These are phyloP conservation scores for Mycena latifolia DNA, from an alignment of 768 basidiomycete genomes.

Conservation along the genomic window DNA sequence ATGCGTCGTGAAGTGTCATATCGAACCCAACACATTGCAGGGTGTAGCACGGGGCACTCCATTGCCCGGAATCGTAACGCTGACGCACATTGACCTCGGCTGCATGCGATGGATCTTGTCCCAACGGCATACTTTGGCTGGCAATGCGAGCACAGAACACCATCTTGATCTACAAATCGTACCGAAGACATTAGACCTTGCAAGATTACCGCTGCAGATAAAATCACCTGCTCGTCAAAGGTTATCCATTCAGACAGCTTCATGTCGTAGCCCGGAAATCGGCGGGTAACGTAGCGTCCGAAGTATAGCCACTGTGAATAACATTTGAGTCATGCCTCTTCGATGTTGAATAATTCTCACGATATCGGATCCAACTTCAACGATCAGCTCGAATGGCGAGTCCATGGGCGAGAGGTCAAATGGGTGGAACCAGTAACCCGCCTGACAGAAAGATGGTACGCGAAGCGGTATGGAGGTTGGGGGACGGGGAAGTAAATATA, in stretches of 20 bases:
- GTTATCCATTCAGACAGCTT: conserved; percentile 45
- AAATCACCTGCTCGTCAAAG: conserved; percentile 44
- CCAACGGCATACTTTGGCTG: conserved; percentile 6
- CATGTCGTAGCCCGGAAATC: conserved; percentile 42
- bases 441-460: conserved; percentile 38
- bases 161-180: conserved; percentile 36
- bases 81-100: conserved; percentile 32
- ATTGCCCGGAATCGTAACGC: conserved; percentile 42
- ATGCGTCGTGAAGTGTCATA: conserved; percentile 27
- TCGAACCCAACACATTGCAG: conserved; percentile 45
- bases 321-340: neutral
- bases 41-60: conserved; percentile 42
- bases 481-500: conserved; percentile 44
- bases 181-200: neutral
- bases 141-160: conserved; percentile 39
- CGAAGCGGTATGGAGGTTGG: conserved; percentile 42
- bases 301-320: conserved; percentile 44
- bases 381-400: conserved; percentile 42
- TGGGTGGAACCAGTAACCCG: conserved; percentile 49
- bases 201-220: no score
- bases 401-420: conserved; percentile 26
- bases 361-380: conserved; percentile 39
- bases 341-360: conserved; percentile 18
- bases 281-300: conserved; percentile 39
- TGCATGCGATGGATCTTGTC: conserved; percentile 20